Evolutionary conservation across 805 yeast genomes (phyloP), one percentile per base, ranked within the genome.

Genomic region (Saccharomycopsis synnaedendra): DNA sequence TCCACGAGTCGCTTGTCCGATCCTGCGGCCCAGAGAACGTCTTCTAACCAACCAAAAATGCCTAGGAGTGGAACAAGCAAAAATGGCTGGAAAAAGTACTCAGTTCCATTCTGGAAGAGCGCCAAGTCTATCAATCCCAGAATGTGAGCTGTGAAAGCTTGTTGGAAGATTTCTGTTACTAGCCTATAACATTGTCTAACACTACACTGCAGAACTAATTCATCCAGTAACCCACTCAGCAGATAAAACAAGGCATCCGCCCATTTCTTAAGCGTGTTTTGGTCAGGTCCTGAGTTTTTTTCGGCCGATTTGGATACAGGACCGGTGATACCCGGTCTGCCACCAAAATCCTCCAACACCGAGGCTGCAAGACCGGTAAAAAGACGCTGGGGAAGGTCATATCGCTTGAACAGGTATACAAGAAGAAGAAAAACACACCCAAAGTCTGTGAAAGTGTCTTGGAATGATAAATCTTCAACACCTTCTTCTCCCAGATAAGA

Each of bases 161-260:
- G 89, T 52, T 78, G 79, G 57, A 86, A 77, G 31, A 90, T 76
- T 3, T 75, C 69, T 1, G 96, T 93, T 19, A 88, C 73, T 34
- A 89, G 63, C 36, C 71, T 70, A 52, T 83, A 75, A 45, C 84
- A 75, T 49, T 85, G 89, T 54, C 76, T 75, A 11, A 82, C 74
- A 5, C 80, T 69, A 1, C 85, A 75, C 7, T 78, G 68, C 55
- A 80, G 74, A 58, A 89, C 76, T 51, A 88, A 64, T 41, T 84
- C 89, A 62, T 90, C 97, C 0, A 95, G 81, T 36, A 89, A 76
- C 3, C 96, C 95, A 37, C 81, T 82, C 33, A 85, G 74, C 3
- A 53, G 79, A 52, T 86, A 89, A 63, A 85, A 88, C 39, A 90
- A 62, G 1, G 93, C 89, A 31, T 74, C 66, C 42, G 84, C 74